A percentile compares a stretch with the other conserved stretches of the same genome.
Conservation (phyloP, 1,139 yeast genomes). For the Debaryomyces robertsiae region DNA sequence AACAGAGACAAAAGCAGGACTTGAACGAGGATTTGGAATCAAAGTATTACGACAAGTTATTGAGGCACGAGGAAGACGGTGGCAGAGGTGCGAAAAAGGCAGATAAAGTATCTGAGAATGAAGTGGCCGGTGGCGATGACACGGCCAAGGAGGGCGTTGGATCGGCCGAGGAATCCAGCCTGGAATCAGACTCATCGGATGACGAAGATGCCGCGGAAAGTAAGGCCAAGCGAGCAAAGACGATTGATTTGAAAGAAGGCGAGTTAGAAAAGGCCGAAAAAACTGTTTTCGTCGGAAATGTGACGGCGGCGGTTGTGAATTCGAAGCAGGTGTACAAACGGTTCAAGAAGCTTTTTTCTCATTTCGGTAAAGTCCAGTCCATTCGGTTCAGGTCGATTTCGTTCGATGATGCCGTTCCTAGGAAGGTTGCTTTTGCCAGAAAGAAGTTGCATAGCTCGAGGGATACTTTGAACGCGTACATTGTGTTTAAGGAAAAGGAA, state of each 20-base stretch:
- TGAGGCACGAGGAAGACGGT: conserved; percentile 26
- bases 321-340: conserved; percentile 61
- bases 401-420: conserved; percentile 82
- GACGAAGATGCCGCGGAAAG: conserved; percentile 12
- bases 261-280: conserved; percentile 86
- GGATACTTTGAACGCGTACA: conserved; percentile 84
- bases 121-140: too few species aligned
- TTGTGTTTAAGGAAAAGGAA: conserved; percentile 64
- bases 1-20: conserved; percentile 28
- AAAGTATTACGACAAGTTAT: conserved; percentile 45
- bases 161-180: conserved; percentile 17
- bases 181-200: conserved; percentile 13
- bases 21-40: conserved; percentile 52
- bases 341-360: conserved; percentile 63
- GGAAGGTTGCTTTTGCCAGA: conserved; percentile 87
- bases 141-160: conserved; percentile 19
- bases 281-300: conserved; percentile 89
- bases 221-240: conserved; percentile 27
- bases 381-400: conserved; percentile 92
- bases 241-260: conserved; percentile 57
- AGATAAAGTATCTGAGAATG: conserved; percentile 20
- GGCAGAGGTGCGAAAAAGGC: conserved; percentile 20
- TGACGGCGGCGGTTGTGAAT: conserved; percentile 65
- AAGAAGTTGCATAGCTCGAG: conserved; percentile 77
- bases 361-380: conserved; percentile 66